Evolutionary conservation across 2,329 filamentous ascomycete genomes (phyloP).

Genomic region (Xenoacremonium recifei): DNA sequence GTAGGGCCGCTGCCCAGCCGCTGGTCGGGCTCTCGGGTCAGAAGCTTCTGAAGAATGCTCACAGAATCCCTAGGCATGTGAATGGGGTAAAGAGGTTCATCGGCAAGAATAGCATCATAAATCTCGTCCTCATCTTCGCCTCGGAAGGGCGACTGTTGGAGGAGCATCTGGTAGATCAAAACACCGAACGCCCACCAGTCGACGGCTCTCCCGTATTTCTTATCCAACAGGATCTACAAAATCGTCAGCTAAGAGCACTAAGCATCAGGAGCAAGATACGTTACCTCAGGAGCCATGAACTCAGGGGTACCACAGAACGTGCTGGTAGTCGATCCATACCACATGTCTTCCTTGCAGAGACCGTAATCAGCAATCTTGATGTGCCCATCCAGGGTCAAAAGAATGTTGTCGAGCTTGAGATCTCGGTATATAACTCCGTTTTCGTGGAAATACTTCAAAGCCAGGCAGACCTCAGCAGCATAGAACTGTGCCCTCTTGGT

Average conservation of each 20-base stretch:
- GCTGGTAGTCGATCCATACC: conserved; percentile 94
- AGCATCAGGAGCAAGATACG: conserved; percentile 12
- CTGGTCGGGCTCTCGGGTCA: conserved; percentile 91
- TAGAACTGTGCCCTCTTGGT: conserved; percentile 98
- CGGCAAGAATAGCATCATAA: conserved; percentile 95
- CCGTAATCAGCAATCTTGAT: conserved; percentile 99
- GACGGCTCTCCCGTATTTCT: conserved; percentile 95
- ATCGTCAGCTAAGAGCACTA: conserved; percentile 28
- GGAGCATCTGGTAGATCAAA: conserved; percentile 98
- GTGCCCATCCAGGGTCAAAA: conserved; percentile 91
- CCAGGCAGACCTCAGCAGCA: conserved; percentile 93
- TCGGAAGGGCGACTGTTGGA: conserved; percentile 97
- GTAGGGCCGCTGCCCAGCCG: conserved; percentile 92
- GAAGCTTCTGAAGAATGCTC: conserved; percentile 93
- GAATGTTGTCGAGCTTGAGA: conserved; percentile 88
- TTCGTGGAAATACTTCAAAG: conserved; percentile 98
- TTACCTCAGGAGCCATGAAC: conserved; percentile 97
- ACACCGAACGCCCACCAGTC: conserved; percentile 99
- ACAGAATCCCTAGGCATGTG: conserved; percentile 98
- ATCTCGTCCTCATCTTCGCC: conserved; percentile 99
- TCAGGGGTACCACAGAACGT: conserved; percentile 99
- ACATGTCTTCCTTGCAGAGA: conserved; percentile 99
- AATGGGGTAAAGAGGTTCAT: conserved; percentile 96
- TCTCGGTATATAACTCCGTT: conserved; percentile 99
- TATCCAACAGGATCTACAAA: conserved; percentile 83